A percentile compares a stretch with the other conserved stretches of the same genome.
Evolutionary conservation across 139 green algal species (phyloP).

Genomic region (Chlorella sp.): DNA sequence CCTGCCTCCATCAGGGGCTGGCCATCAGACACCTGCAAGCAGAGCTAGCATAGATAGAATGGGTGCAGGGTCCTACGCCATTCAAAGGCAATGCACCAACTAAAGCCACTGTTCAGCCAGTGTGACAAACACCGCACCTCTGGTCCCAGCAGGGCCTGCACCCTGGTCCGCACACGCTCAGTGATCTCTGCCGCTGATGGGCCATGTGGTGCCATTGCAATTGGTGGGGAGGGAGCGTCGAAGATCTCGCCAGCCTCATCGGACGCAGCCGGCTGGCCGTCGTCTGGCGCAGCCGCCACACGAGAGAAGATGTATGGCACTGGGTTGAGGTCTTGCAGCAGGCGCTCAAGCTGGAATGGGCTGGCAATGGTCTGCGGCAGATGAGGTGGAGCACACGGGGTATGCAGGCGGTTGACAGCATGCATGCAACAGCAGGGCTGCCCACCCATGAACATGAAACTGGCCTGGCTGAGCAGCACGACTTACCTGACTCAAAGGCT

Average conservation of each 20-base stretch:
- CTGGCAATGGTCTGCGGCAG: not conserved
- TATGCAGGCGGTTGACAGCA: too few relatives aligned
- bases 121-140: too few relatives aligned
- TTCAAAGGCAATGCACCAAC: too few relatives aligned
- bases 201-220: too few relatives aligned
- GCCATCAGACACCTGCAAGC: not conserved
- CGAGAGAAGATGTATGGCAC: not conserved
- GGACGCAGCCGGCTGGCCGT: not conserved
- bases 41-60: too few relatives aligned
- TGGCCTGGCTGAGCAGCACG: too few relatives aligned
- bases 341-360: not conserved
- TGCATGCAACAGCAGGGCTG: not conserved
- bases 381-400: too few relatives aligned
- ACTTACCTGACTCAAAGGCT: not conserved
- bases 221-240: too few relatives aligned
- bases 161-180: not conserved
- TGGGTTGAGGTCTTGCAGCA: not conserved
- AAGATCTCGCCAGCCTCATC: not conserved
- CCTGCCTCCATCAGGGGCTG: slow-evolving; percentile 58
- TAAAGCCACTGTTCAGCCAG: too few relatives aligned
- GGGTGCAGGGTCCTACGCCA: too few relatives aligned
- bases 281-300: not conserved
- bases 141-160: not conserved
- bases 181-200: too few relatives aligned
- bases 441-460: too few relatives aligned